A percentile compares a stretch with the other conserved stretches of the same genome.
These are phyloP conservation scores for Protomyces macrosporus DNA, from an alignment of 1,139 yeast genomes.

Conservation along the genomic window DNA sequence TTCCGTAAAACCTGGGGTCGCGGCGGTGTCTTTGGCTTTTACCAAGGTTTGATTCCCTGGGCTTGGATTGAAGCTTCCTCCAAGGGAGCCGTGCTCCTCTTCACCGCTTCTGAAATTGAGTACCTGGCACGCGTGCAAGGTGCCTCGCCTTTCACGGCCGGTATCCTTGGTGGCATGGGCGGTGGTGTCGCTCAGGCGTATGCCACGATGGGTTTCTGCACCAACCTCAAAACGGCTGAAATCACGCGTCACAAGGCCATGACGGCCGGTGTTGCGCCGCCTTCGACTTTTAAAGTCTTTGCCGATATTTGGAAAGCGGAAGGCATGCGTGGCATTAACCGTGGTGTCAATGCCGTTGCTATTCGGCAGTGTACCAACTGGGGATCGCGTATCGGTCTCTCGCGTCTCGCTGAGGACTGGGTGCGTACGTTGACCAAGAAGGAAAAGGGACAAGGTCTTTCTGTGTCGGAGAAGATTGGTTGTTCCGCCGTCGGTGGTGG, in stretches of 20 bases:
- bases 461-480: slow-evolving; percentile 70
- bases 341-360: slow-evolving; percentile 99
- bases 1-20: slow-evolving; percentile 78
- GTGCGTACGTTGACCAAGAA: slow-evolving; percentile 64
- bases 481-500: slow-evolving; percentile 97
- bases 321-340: slow-evolving; percentile 90
- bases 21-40: slow-evolving; percentile 86
- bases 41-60: slow-evolving; percentile 98
- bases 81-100: slow-evolving; percentile 93
- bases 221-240: slow-evolving; percentile 95
- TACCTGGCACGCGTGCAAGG: slow-evolving; percentile 56
- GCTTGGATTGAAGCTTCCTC: slow-evolving; percentile 99
- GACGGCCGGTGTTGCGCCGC: slow-evolving; percentile 60
- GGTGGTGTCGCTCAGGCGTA: slow-evolving; percentile 98
- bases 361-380: slow-evolving; percentile 97
- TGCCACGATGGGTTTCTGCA: slow-evolving; percentile 87
- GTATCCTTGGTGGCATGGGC: slow-evolving; percentile 78
- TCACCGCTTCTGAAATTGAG: slow-evolving; percentile 89
- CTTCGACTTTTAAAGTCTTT: slow-evolving; percentile 80
- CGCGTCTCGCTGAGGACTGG: slow-evolving; percentile 83
- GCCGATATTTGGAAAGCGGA: slow-evolving; percentile 74
- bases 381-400: slow-evolving; percentile 94
- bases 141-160: slow-evolving; percentile 71
- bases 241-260: slow-evolving; percentile 86
- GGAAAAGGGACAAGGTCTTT: slow-evolving; percentile 56